Base-by-base conservation (phyloP, 2,329 filamentous ascomycete species). In the Arthroderma sp. region DNA sequence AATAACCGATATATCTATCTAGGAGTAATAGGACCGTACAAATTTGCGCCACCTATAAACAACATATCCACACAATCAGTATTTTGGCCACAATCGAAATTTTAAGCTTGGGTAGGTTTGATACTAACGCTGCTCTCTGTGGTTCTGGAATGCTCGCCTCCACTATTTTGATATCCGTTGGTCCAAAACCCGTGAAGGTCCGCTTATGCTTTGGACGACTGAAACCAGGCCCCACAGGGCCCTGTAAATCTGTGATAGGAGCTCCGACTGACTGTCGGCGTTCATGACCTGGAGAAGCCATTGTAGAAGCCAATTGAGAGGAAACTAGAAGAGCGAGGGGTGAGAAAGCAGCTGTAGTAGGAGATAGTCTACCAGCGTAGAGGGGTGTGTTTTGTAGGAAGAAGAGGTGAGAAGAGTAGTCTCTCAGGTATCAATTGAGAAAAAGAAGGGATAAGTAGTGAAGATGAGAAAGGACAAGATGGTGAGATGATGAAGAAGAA, bases 171-270 rank as follows among this genome's bases (percentile, higher is more conserved):
- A 95, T 95, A 61, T 98, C 91, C 32, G 77, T 72, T 29, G 87
- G 76, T 31, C 87, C 88, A 60, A 96, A 91, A 6, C 91, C 91
- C 6, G 91, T 98, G 53, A 85, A 84, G n/a, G 89, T 96, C 54
- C 91, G 79, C 73, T 86, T 95, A 71, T 98, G 91, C 70, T 96
- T 98, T 38, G 91, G 91, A 49, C 91, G 77, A 78, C 67, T 81
- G 61, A 93, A 89, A 36, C 81, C 81, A 36, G 87, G 86, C n/a
- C 83, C 83, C 46, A 95, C 78, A 11, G 85, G 81, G 52, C 87
- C 88, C 63, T 85, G 75, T 50, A 96, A 81, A 61, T 94, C 86
- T 52, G 84, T 78, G 55, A 95, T 81, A 39, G 88, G 88, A 55
- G 85, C 85, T 53, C 83, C 79, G 47, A 76, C 81, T 15, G 86